Base-by-base conservation (phyloP, 2,329 filamentous ascomycete genomes). In the Stylonectria norvegica region DNA sequence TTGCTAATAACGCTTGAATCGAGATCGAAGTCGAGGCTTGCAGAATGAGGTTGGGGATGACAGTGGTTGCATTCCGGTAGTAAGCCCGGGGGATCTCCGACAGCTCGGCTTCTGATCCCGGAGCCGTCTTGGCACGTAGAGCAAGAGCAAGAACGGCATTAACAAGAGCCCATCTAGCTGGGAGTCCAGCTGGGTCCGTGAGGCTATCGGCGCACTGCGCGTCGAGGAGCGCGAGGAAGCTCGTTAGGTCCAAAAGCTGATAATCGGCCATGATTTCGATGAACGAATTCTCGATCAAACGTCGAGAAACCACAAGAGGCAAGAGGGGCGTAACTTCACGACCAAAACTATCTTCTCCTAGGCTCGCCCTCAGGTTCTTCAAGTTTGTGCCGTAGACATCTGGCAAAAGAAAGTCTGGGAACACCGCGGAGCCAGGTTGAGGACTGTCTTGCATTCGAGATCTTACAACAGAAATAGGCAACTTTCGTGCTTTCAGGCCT, bases 241-340 rank as follows among this genome's bases (percentile, higher is more conserved):
- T 19, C 11, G 12, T 12, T 11, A 27, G 10, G 23, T 29, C 34
- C 11, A 36, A 9, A 4, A 36, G 23, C 7, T 36, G 34, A 36
- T 36, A 17, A 5, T 36, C 34, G 7, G 17, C 23, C 34, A 36
- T 36, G 23, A 36, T 18, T 2, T 36, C 34, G n/a, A 17, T 5
- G 16, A 20, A 29, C 3, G 34, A 36, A 17, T 29, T 36, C 28
- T 36, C 20, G 20, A 36, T 15, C 34, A 36, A 14, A 11, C 23
- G 34, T 29, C 23, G 11, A n/a, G 34, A 36, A 10, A 36, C 18
- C 14, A 9, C n/a, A 4, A 10, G 17, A 15, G 34, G 34, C 8
- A 36, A 14, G 16, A 36, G 34, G 5, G 34, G 34, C 3, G 34
- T 29, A 7, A 29, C 12, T 12, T 12, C 7, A 12, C 22, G 22